Percentiles rank a stretch among this genome's conserved stretches.
Evolutionary conservation across 768 basidiomycete genomes (phyloP).

Genomic region (Tricholomella constricta): DNA sequence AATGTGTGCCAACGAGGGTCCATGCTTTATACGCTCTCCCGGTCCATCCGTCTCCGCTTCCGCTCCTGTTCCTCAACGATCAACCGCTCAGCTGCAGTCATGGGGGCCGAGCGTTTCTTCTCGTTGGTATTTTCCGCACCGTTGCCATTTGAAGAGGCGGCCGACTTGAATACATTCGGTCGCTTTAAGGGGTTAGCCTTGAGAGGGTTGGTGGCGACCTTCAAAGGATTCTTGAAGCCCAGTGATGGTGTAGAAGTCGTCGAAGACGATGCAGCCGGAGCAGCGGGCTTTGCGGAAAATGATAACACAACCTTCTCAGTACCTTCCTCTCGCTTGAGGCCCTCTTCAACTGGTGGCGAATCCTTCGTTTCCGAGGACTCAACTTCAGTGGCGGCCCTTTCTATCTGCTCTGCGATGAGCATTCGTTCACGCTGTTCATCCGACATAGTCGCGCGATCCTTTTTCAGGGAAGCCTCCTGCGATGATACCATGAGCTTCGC

Average conservation of each 20-base stretch:
- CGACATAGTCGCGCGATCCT: slow-evolving; percentile 87
- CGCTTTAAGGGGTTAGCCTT: slow-evolving; percentile 74
- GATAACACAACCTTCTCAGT: slow-evolving; percentile 77
- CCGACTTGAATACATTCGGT: slow-evolving; percentile 71
- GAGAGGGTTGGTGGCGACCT: slow-evolving; percentile 57
- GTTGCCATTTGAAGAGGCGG: slow-evolving; percentile 33
- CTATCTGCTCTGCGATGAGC: slow-evolving; percentile 92
- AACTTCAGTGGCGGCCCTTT: slow-evolving; percentile 66
- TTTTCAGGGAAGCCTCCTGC: slow-evolving; percentile 85
- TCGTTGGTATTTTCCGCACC: slow-evolving; percentile 44
- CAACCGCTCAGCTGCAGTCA: slow-evolving; percentile 84
- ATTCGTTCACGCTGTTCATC: slow-evolving; percentile 94
- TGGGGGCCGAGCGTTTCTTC: slow-evolving; percentile 63
- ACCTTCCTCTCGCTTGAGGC: slow-evolving; percentile 71
- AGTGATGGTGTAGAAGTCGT: slow-evolving; percentile 33
- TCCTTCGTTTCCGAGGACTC: slow-evolving; percentile 36
- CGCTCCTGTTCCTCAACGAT: slow-evolving; percentile 91
- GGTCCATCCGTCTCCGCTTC: slow-evolving; percentile 78
- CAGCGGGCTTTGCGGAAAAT: slow-evolving; percentile 56
- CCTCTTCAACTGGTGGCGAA: slow-evolving; percentile 51
- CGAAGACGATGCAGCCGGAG: slow-evolving; percentile 26
- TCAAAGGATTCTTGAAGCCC: slow-evolving; percentile 67
- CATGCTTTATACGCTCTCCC: slow-evolving; percentile 31
- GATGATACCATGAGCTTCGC: slow-evolving; percentile 8
- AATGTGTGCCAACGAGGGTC: neutral